Evolutionary conservation across 2,329 filamentous ascomycete species (phyloP).

Genomic region (Cercospora sesami): DNA sequence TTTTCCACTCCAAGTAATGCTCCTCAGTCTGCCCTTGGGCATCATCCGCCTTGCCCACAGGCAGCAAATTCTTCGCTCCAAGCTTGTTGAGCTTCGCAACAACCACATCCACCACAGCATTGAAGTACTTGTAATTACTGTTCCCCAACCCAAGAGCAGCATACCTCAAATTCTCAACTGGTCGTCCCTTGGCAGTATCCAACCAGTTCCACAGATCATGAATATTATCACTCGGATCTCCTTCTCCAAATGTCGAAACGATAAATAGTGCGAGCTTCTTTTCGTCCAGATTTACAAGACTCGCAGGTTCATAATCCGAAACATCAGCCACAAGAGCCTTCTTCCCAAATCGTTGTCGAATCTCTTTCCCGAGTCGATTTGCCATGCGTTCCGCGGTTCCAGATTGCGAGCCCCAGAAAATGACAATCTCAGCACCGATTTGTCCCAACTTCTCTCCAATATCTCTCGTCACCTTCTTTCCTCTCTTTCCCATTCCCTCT

Average conservation of each 20-base stretch:
- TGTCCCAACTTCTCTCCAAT: not conserved
- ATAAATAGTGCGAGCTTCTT: slow-evolving; percentile 31
- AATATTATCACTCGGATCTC: slow-evolving; percentile 48
- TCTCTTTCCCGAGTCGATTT: not conserved
- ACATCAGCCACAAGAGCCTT: not conserved
- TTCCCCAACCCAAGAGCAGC: slow-evolving; percentile 50
- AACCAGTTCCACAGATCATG: slow-evolving; percentile 46
- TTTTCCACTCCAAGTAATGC: slow-evolving; percentile 47
- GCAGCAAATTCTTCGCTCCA: slow-evolving; percentile 39
- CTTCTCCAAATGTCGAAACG: slow-evolving; percentile 37
- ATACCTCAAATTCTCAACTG: slow-evolving; percentile 39
- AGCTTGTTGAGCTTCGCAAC: slow-evolving; percentile 37
- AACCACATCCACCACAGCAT: slow-evolving; percentile 44
- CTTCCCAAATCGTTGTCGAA: not conserved
- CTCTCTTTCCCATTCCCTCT: not conserved
- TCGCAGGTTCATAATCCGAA: not conserved
- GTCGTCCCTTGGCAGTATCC: slow-evolving; percentile 27
- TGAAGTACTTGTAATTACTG: slow-evolving; percentile 52
- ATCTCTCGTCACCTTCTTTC: not conserved
- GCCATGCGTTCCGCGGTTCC: not conserved
- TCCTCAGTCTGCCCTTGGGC: slow-evolving; percentile 47
- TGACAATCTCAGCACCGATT: not conserved
- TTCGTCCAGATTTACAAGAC: not conserved
- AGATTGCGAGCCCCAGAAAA: not conserved
- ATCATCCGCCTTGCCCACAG: slow-evolving; percentile 44